Conservation (phyloP, 306 rosid genomes). For the Malus sylvestris region DNA sequence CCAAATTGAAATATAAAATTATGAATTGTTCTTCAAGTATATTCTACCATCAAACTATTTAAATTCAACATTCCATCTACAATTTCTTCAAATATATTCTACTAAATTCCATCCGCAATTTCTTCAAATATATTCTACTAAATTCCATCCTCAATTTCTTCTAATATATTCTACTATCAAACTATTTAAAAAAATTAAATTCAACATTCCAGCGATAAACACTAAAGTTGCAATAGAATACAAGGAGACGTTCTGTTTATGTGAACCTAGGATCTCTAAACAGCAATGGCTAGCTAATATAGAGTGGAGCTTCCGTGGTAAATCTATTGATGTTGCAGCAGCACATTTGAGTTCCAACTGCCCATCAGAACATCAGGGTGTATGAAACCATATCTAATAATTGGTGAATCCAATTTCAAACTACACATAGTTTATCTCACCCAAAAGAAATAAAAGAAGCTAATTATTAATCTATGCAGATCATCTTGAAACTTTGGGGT, state of each 20-base stretch:
- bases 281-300: not conserved
- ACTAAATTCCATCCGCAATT: no score
- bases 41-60: no score
- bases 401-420: not conserved
- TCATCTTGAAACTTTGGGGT: not conserved
- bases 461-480: not conserved
- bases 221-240: not conserved
- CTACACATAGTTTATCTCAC: not conserved
- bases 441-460: not conserved
- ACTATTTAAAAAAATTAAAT: no score
- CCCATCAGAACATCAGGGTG: not conserved
- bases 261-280: not conserved
- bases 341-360: not conserved
- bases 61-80: no score
- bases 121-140: no score
- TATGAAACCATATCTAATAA: not conserved
- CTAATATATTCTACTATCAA: no score
- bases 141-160: no score
- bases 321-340: not conserved
- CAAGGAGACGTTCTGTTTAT: no score
- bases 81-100: no score
- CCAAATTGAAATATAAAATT: no score
- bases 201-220: not conserved
- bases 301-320: not conserved
- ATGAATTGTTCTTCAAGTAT: no score